Evolutionary conservation across 192 early-diverging fungal species (phyloP).

Genomic region (Fimicolochytrium jonesii): DNA sequence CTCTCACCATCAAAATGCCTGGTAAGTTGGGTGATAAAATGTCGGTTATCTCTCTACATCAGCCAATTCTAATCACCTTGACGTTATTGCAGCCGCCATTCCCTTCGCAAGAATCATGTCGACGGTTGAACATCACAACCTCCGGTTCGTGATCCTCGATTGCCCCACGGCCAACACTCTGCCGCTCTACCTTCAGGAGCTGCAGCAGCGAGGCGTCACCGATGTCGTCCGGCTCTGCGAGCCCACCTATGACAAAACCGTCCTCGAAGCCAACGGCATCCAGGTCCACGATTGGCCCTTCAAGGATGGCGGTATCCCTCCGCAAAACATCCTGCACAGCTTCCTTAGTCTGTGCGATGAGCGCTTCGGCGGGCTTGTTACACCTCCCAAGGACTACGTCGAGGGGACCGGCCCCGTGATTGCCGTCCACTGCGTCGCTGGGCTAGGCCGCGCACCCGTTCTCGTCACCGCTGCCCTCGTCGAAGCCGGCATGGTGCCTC

Average conservation of each 20-base stretch:
- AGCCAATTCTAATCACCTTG: not conserved
- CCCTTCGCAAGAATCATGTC: slow-evolving; percentile 60
- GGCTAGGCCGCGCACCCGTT: slow-evolving; percentile 92
- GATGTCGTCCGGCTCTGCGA: slow-evolving; percentile 90
- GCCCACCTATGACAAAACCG: slow-evolving; percentile 70
- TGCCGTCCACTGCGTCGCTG: slow-evolving; percentile 88
- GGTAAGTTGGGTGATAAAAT: not conserved
- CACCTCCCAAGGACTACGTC: not conserved
- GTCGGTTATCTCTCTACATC: not conserved
- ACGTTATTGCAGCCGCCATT: not conserved
- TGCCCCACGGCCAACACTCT: slow-evolving; percentile 83
- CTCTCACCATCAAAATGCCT: slow-evolving; percentile 2
- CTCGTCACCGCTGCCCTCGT: slow-evolving; percentile 79
- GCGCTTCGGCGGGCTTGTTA: slow-evolving; percentile 38
- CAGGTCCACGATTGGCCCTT: slow-evolving; percentile 86
- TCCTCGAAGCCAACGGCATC: slow-evolving; percentile 59
- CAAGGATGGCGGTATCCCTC: slow-evolving; percentile 69
- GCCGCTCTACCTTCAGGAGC: slow-evolving; percentile 66
- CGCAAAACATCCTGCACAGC: slow-evolving; percentile 26
- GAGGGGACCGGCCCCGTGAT: slow-evolving; percentile 7
- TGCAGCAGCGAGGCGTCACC: slow-evolving; percentile 69
- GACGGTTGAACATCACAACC: slow-evolving; percentile 53
- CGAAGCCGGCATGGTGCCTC: slow-evolving; percentile 70
- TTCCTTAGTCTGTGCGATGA: slow-evolving; percentile 67
- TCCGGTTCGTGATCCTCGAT: slow-evolving; percentile 89